A percentile compares a stretch with the other conserved stretches of the same genome.
Evolutionary conservation across 2,329 filamentous ascomycete genomes (phyloP).

Genomic region (Alternaria hordeiaustralica): DNA sequence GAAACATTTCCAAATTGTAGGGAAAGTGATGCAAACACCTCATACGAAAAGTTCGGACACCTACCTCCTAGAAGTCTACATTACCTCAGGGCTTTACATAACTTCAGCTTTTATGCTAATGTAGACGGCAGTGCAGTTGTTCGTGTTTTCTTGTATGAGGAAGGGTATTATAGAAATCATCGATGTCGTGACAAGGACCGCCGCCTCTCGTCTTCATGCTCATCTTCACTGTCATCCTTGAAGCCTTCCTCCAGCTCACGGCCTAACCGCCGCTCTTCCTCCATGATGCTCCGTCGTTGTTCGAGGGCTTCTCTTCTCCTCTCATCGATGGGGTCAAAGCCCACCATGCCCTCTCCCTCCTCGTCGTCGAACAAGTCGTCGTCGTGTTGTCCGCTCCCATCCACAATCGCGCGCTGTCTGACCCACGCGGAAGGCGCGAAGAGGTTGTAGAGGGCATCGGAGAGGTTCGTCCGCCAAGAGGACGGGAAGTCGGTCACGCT

Average conservation of each 20-base stretch:
- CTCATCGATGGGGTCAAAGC: constrained; percentile 50
- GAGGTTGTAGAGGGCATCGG: constrained; percentile 44
- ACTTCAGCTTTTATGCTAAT: not conserved
- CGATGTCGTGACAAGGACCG: constrained; percentile 24
- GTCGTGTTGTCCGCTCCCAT: constrained; percentile 42
- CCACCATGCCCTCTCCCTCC: constrained; percentile 57
- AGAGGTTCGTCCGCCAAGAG: constrained; percentile 44
- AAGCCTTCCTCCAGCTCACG: constrained; percentile 80
- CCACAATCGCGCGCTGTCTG: constrained; percentile 31
- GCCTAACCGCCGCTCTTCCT: constrained; percentile 70
- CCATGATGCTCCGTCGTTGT: constrained; percentile 49
- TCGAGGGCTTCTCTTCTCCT: constrained; percentile 49
- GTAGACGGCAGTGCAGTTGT: not conserved
- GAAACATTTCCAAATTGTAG: not conserved
- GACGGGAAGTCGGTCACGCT: constrained; percentile 20
- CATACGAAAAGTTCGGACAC: not conserved
- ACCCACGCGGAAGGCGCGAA: constrained; percentile 42
- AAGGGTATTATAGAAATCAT: constrained; percentile 2
- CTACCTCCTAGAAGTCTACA: not conserved
- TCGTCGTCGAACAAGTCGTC: constrained; percentile 54
- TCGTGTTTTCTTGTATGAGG: not conserved
- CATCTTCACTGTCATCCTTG: constrained; percentile 74
- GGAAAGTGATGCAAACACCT: not conserved
- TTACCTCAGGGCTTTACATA: not conserved
- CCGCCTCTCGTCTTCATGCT: constrained; percentile 46